Conservation (phyloP, 176 grass and related monocot genomes). For the Rhynchospora tenuis region DNA sequence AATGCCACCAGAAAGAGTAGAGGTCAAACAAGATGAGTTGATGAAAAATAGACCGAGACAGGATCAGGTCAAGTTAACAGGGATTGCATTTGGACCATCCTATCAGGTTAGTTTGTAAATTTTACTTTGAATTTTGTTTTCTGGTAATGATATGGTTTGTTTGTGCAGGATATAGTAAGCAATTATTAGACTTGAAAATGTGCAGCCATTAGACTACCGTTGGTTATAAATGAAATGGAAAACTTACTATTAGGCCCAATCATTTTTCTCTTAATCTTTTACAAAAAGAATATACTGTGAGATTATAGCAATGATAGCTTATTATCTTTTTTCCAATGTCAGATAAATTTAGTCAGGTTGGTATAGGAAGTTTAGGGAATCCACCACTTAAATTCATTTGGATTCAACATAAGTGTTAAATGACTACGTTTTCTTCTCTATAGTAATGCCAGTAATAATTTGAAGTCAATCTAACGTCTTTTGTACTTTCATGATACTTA, state of each 20-base stretch:
- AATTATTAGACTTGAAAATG: neutral
- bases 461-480: neutral
- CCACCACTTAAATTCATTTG: neutral
- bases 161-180: neutral
- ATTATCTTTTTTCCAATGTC: neutral
- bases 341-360: neutral
- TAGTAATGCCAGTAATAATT: neutral
- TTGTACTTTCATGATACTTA: constrained; percentile 8
- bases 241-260: neutral
- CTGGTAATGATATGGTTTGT: neutral
- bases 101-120: constrained; percentile 54
- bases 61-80: constrained; percentile 82
- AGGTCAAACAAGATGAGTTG: constrained; percentile 84
- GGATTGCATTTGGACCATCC: constrained; percentile 82
- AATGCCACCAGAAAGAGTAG: constrained; percentile 56
- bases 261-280: neutral
- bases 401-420: neutral
- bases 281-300: too few species aligned
- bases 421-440: neutral
- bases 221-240: neutral
- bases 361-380: neutral
- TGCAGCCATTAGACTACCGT: neutral
- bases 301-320: neutral
- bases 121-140: neutral
- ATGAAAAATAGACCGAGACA: constrained; percentile 89